phyloP scores from a whole-genome alignment of 306 rosid genomes.

The Begonia peltatifolia region DNA sequence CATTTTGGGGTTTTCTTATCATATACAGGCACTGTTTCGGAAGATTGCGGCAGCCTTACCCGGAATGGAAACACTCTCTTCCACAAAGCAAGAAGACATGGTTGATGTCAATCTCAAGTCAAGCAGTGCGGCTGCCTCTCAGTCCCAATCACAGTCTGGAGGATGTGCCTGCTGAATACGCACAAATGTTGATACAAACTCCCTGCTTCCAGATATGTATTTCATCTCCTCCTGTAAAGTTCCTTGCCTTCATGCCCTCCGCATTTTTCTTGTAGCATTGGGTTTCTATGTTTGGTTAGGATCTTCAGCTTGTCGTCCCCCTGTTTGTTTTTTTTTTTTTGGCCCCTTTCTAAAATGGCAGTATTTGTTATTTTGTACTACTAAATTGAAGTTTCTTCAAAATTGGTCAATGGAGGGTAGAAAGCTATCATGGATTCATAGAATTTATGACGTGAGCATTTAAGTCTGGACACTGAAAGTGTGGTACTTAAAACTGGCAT shows the following conservation, averaged over 20 bases:
- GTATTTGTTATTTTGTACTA: too few species aligned
- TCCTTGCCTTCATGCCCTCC: too few species aligned
- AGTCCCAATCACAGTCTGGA: slow-evolving; percentile 41
- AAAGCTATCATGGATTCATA: background rate
- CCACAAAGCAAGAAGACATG: slow-evolving; percentile 84
- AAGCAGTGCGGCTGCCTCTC: slow-evolving; percentile 23
- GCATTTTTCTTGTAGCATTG: too few species aligned
- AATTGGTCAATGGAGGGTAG: background rate
- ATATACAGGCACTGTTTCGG: slow-evolving; percentile 57
- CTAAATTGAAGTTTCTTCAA: too few species aligned
- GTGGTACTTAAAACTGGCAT: too few species aligned
- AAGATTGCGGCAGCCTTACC: slow-evolving; percentile 92
- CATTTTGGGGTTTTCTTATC: background rate
- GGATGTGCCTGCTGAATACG: slow-evolving; percentile 53
- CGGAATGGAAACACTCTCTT: slow-evolving; percentile 82
- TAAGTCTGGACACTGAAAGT: too few species aligned
- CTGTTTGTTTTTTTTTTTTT: too few species aligned
- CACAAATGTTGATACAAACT: background rate
- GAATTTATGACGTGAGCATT: too few species aligned
- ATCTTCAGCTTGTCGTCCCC: too few species aligned
- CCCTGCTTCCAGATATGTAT: background rate
- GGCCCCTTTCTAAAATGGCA: too few species aligned
- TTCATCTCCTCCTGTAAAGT: background rate
- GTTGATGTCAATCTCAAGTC: slow-evolving; percentile 82
- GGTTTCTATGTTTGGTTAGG: too few species aligned